phyloP scores from a whole-genome alignment of 2,329 filamentous ascomycete genomes.

The Cladosporium sp. region DNA sequence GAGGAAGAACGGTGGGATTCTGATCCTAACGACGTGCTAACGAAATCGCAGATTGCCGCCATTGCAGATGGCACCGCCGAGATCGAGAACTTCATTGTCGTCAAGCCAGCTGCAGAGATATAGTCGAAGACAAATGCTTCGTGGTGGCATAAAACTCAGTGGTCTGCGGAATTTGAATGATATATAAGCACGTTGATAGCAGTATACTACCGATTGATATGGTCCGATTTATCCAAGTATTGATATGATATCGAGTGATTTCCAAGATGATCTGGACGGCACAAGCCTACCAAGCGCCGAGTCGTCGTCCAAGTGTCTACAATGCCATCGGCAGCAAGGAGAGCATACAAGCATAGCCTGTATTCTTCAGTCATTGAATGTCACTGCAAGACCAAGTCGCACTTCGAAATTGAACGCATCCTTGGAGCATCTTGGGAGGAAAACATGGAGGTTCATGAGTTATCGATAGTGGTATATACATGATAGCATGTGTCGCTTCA shows the following conservation, averaged over 20 bases:
- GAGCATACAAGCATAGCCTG: too few species aligned
- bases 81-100: constrained; percentile 49
- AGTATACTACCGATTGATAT: too few species aligned
- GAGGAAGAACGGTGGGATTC: not conserved
- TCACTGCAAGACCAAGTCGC: too few species aligned
- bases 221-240: too few species aligned
- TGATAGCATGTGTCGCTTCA: not conserved
- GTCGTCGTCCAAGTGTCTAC: too few species aligned
- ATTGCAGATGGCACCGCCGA: constrained; percentile 48
- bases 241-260: too few species aligned
- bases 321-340: too few species aligned
- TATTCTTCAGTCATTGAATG: too few species aligned
- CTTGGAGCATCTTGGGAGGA: not conserved
- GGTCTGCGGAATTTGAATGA: too few species aligned
- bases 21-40: not conserved
- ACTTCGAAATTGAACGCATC: not conserved
- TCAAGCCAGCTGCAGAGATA: constrained; percentile 8
- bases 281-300: too few species aligned
- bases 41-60: constrained; percentile 28
- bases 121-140: not conserved
- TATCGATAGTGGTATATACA: not conserved
- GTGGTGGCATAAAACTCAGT: not conserved
- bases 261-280: too few species aligned
- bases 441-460: not conserved
- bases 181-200: too few species aligned